phyloP scores from a whole-genome alignment of 75 land plant genomes.

The Isoetes taiwanensis region DNA sequence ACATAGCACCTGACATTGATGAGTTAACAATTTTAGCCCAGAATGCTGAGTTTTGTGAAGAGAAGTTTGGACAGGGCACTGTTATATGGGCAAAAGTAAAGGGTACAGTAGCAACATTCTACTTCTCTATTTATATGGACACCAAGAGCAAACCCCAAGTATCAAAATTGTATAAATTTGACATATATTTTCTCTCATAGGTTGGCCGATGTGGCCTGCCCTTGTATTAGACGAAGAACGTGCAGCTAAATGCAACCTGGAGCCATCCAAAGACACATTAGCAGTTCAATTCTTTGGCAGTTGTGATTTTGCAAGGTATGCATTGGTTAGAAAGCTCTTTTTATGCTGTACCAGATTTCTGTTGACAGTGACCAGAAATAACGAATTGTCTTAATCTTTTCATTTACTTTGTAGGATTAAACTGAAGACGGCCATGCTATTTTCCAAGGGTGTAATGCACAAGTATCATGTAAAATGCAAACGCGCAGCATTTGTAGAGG shows the following conservation, averaged over 20 bases:
- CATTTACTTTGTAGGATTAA: conserved; percentile 41
- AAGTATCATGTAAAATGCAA: conserved; percentile 67
- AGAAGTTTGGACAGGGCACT: conserved; percentile 50
- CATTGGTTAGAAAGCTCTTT: not conserved
- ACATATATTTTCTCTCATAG: not conserved
- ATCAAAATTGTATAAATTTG: not conserved
- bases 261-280: conserved; percentile 30
- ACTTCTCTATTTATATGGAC: not conserved
- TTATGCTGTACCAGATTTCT: not conserved
- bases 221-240: conserved; percentile 63
- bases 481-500: conserved; percentile 39
- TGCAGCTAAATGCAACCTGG: conserved; percentile 42
- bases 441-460: conserved; percentile 55
- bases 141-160: not conserved
- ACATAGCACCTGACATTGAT: conserved; percentile 31
- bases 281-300: conserved; percentile 90
- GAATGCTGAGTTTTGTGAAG: conserved; percentile 42
- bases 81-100: conserved; percentile 82
- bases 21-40: conserved; percentile 54
- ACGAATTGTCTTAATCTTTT: not conserved
- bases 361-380: not conserved
- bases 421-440: conserved; percentile 41
- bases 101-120: conserved; percentile 15
- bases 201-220: conserved; percentile 84
- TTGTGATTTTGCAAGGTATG: conserved; percentile 83